Evolutionary conservation across 2,329 filamentous ascomycete genomes (phyloP), one percentile per base, ranked within the genome.

Genomic region (Helminthosporium solani): DNA sequence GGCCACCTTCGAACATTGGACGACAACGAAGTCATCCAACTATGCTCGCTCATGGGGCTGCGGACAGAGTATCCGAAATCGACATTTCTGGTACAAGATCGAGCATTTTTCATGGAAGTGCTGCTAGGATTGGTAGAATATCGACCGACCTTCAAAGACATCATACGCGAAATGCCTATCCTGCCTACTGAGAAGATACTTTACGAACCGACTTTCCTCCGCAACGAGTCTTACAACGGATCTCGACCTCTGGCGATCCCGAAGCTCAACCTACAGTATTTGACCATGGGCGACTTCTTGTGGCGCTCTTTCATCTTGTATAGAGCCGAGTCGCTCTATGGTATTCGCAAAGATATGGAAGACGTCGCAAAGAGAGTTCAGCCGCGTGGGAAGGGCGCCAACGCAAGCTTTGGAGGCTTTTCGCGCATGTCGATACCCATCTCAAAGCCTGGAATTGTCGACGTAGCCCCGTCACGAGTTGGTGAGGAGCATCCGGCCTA

Each of bases 221-320:
- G 90, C 47, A 92, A 92, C 46, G 91, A 96, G 60, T 79, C 78
- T 7, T 97, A 96, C 60, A 86, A 96, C 67, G 91, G 91, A 20
- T 90, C 89, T 19, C 83, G 83, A 38, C 91, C 94, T 4, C 77
- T 99, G 47, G 89, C 94, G 2, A 83, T 99, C 34, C 94, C 94
- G 2, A 99, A 99, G 67, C 73, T 97, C 36, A 99, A 96, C 59
- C 75, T 99, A 21, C 94, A 99, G 64, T 99, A 99, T 70, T 78
- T 99, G 12, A 95, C 91, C 2, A 83, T 96, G 40, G 90, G 90
- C 2, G 94, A 99, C 69, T 99, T 99, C 60, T 74, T 99, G n/a
- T 99, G 91, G 90, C 83, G 95, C 52, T 90, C 92, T 0, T 86
- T 97, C 61, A 79, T 95, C 12, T 76, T 99, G 7, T 94, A 96